Evolutionary conservation across 805 yeast genomes (phyloP), one percentile per base, ranked within the genome.

Genomic region (Geotrichum ghanense): DNA sequence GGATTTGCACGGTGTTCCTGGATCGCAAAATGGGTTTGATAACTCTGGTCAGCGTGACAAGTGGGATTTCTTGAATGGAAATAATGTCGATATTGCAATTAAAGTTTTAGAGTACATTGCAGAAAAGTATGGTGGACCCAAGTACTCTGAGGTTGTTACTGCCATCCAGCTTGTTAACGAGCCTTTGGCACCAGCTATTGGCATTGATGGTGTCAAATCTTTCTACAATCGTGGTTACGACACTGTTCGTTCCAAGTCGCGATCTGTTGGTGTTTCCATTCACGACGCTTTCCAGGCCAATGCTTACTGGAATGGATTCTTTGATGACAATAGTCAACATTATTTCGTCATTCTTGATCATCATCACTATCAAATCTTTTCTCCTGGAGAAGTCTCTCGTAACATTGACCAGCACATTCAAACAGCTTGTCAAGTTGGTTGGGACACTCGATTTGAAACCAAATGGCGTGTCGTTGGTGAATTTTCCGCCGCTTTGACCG

Each of bases 1-100:
- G 41, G 97, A 90, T 63, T 66, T 89, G 58, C 97, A 89, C 62
- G 97, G 97, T 51, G 95, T 83, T n/a, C 94, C 95, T 26, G 97
- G 96, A 20, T 83, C 95, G 20, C 97, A 89, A 64, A 89, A 89
- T 62, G 97, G 97, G 12, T 90, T 87, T 59, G 97, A 89, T 65
- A 89, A 89, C 69, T 85, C 95, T 6, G 97, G 97, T 22, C 67
- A 76, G 51, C 75, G 95, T 57, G 96, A 82, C 59, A 35, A 56
- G 1, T 59, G 70, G 43, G 63, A 63, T 2, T 87, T 83, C 77
- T 59, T 71, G 41, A 72, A 69, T 26, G 69, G 72, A 48, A 60
- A 56, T 17, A 79, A 81, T 58, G 66, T 73, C 41, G 63, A 70
- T 25, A 55, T 75, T 16, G 81, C 95, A 1, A 57, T 75, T 44